Evolutionary conservation across 1,139 yeast genomes (phyloP), one percentile per base, ranked within the genome.

Genomic region (Suhomyces chickasaworum): DNA sequence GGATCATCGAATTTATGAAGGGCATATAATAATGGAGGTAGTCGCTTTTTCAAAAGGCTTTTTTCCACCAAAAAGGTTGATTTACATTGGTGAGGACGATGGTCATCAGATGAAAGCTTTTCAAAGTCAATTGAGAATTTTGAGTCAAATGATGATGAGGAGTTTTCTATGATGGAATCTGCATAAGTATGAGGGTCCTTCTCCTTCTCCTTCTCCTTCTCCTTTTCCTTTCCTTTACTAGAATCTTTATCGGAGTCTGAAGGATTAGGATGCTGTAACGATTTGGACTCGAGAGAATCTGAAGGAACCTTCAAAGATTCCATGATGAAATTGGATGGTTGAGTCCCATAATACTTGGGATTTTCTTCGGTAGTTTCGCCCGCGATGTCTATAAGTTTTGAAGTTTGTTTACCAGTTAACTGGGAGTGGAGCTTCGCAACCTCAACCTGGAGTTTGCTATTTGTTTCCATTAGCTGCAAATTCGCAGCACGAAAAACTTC

Each of bases 341-440:
- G 77, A 1, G 82, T 81, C 0, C 81, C 81, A 53, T 75, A 77
- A 51, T 71, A 77, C 49, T 73, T 75, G 22, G 68, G 68, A 16
- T 76, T 75, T 13, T 44, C 40, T 33, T 54, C 59, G 10, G 53
- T 50, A 9, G 57, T 53, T 40, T 53, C 58, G 3, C 57, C 58
- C 4, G 51, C 29, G 9, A 50, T 51, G 8, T 41, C 47, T n/a
- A 53, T 46, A 1, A 27, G 45, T 23, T 41, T 41, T 3, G 47
- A 37, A 18, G 43, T 13, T 23, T 32, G 32, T 13, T 29, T 23
- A 4, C 29, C 43, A 4, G 20, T 15, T 5, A 30, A 12, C 7
- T 25, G 33, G 3, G 30, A 37, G 32, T 18, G 33, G 22, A 22
- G 34, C 21, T 41, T 48, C 15, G 40, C 20, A 10, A 51, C 32